phyloP scores from a whole-genome alignment of 805 yeast genomes.

The Kuraishia piskuri region DNA sequence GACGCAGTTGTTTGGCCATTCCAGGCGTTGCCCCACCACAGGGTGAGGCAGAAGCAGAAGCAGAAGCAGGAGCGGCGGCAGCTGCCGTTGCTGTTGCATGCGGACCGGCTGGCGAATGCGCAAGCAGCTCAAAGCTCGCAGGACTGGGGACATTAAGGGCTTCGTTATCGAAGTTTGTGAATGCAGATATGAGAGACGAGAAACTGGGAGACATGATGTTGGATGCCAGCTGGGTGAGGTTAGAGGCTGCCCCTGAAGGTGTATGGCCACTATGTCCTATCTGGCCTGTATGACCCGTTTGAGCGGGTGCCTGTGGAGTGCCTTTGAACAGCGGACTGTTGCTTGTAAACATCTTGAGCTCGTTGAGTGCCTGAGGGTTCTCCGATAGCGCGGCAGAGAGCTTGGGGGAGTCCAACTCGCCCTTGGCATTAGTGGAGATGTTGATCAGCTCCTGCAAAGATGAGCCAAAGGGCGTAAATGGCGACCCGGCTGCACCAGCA shows the following conservation, averaged over 20 bases:
- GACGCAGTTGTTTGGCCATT: neutral
- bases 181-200: constrained; percentile 17
- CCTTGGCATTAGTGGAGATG: constrained; percentile 11
- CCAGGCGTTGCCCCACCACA: too few species aligned
- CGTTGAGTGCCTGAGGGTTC: constrained; percentile 16
- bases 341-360: constrained; percentile 10
- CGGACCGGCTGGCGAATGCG: constrained; percentile 5
- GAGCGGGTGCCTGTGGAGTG: too few species aligned
- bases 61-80: too few species aligned
- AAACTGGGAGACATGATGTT: constrained; percentile 16
- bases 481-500: neutral
- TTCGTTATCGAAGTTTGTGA: constrained; percentile 18
- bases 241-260: constrained; percentile 4
- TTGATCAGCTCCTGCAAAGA: constrained; percentile 14
- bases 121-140: constrained; percentile 12
- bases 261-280: neutral
- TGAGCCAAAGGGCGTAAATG: constrained; percentile 6
- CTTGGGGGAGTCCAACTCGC: constrained; percentile 16
- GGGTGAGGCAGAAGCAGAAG: too few species aligned
- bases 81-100: neutral
- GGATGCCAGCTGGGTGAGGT: neutral
- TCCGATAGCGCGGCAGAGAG: constrained; percentile 13
- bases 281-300: too few species aligned
- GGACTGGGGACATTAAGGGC: constrained; percentile 15
- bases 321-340: neutral